Conservation (phyloP, 2,329 filamentous ascomycete species). For the Camptophora hylomeconis region DNA sequence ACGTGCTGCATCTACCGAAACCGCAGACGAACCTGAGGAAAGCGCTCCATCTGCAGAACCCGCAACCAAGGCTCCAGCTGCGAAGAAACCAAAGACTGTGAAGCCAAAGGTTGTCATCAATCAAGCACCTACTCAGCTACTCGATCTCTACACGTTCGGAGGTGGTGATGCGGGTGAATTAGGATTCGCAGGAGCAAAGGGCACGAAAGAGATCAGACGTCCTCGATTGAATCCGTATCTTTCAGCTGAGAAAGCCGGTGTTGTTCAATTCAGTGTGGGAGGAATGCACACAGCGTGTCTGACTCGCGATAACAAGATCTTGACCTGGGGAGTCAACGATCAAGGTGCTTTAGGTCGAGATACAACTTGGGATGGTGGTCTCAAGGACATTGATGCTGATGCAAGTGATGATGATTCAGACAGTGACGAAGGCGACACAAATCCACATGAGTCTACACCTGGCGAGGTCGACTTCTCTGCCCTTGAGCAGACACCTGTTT, state of each 20-base stretch:
- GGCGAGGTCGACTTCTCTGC: conserved; percentile 38
- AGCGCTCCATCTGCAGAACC: too few species aligned
- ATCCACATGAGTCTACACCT: conserved; percentile 60
- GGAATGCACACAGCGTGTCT: conserved; percentile 68
- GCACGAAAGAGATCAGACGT: conserved; percentile 53
- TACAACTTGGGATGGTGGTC: conserved; percentile 40
- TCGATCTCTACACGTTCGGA: conserved; percentile 69
- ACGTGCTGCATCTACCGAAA: conserved; percentile 1
- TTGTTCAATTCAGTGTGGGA: conserved; percentile 45
- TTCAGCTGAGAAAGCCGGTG: conserved; percentile 36
- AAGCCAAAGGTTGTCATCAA: conserved; percentile 42
- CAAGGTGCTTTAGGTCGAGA: conserved; percentile 64
- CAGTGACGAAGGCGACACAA: conserved; percentile 31
- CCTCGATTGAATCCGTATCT: conserved; percentile 56
- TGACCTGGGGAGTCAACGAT: conserved; percentile 85
- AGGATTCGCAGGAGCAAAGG: conserved; percentile 55
- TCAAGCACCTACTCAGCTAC: conserved; percentile 45
- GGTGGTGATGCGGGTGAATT: conserved; percentile 65
- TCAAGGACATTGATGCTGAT: conserved; percentile 22
- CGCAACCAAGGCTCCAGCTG: conserved; percentile 8
- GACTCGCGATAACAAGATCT: conserved; percentile 63
- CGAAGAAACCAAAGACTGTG: conserved; percentile 6
- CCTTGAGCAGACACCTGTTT: conserved; percentile 50
- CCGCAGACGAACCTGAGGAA: too few species aligned
- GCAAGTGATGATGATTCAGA: conserved; percentile 32